Evolutionary conservation across 352 stramenopile genomes (phyloP), one percentile per base, ranked within the genome.

Genomic region (Globisporangium rhizosaccharum): DNA sequence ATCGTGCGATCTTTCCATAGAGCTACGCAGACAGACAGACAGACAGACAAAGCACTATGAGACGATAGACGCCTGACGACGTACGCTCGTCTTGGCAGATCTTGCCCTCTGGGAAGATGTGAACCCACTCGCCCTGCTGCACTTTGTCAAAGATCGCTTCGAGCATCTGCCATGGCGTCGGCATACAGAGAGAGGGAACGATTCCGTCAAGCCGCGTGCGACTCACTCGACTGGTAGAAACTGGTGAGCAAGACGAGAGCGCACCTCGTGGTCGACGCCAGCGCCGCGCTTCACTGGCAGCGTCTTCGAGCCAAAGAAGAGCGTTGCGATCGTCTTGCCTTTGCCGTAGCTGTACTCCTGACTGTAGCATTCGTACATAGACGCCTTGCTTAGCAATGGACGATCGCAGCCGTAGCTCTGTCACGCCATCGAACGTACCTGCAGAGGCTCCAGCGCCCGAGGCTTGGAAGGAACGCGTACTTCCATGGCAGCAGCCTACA

Each of bases 51-150:
- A 37, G 7, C 25, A 56, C 14, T 14, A 23, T 36, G 9, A 12
- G 17, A 37, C 41, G 39, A 6, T 39, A 14, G 17, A 66, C 65
- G 49, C 23, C 23, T 23, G 23, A 23, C 28, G 28, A 33, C 28
- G 28, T 61, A 93, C 84, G 28, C 51, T 79, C 71, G 42, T 66
- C 46, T 64, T 94, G 85, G 8, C 82, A 78, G 59, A 94, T 92
- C 58, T 91, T 89, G 55, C 87, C 87, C 71, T 96, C 87, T 0
- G 87, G 87, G 56, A 94, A 96, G 57, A 96, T 86, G 65, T 96
- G 87, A 4, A 96, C 79, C 87, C 87, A 96, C 18, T 82, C 58
- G 15, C 87, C 87, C 11, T 80, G 54, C 51, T 92, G 72, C 20
- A 92, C 75, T 56, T 92, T 90, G 46, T 96, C 66, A 51, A 92